phyloP scores from a whole-genome alignment of 257 asterid species.

The Solanum lycopersicoides region DNA sequence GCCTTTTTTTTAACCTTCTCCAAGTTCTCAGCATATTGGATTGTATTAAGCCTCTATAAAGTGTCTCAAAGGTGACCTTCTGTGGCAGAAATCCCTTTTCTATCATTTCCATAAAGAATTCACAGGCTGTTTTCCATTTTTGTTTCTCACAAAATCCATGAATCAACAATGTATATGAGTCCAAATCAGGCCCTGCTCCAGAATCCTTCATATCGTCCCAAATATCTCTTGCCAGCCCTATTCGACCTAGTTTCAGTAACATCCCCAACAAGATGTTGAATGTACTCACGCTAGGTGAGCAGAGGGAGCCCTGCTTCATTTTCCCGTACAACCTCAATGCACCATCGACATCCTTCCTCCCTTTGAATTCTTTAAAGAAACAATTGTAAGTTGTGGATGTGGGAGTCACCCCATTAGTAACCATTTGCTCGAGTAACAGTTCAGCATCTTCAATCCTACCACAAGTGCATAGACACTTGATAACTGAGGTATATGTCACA shows the following conservation, averaged over 20 bases:
- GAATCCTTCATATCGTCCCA: conserved; percentile 65
- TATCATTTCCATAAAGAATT: conserved; percentile 71
- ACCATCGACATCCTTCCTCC: conserved; percentile 62
- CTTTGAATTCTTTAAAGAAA: conserved; percentile 69
- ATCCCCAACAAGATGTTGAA: conserved; percentile 61
- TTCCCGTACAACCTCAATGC: conserved; percentile 53
- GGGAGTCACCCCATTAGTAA: conserved; percentile 50
- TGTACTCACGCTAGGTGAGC: conserved; percentile 50
- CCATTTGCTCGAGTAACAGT: conserved; percentile 51
- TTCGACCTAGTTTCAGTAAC: conserved; percentile 41
- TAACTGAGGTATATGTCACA: conserved; percentile 64
- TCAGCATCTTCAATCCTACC: conserved; percentile 73
- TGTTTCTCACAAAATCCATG: conserved; percentile 63
- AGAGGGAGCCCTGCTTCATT: conserved; percentile 52
- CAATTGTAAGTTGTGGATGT: conserved; percentile 62
- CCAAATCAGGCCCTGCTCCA: conserved; percentile 74
- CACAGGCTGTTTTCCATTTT: conserved; percentile 72
- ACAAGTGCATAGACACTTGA: conserved; percentile 76
- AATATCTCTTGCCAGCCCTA: conserved; percentile 55
- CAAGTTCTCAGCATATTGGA: conserved; percentile 83
- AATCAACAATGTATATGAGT: conserved; percentile 58
- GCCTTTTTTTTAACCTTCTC: conserved; percentile 81
- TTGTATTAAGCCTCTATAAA: conserved; percentile 79
- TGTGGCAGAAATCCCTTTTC: conserved; percentile 86
- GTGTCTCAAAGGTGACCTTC: conserved; percentile 68